phyloP scores from a whole-genome alignment of 75 land plant species.

The Ceratopteris richardii region DNA sequence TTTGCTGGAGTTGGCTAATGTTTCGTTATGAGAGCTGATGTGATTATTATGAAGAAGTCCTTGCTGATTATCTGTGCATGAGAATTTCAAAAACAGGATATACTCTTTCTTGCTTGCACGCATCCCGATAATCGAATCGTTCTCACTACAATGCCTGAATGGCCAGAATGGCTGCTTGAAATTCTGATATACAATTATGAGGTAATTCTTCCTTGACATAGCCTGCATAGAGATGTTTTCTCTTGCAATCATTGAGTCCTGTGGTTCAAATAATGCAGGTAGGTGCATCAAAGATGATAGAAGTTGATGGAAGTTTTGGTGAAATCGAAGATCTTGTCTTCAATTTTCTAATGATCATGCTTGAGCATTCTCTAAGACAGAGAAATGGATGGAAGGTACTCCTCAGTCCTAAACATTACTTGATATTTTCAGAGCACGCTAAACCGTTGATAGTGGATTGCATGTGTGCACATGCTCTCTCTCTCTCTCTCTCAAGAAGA shows the following conservation, averaged over 20 bases:
- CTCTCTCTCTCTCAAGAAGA: no score
- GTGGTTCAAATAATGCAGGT: slow-evolving; percentile 2
- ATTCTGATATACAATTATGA: slow-evolving; percentile 82
- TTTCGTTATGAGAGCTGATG: no score
- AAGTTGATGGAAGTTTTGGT: slow-evolving; percentile 24
- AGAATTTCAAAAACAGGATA: slow-evolving; percentile 98
- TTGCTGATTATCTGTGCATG: no score
- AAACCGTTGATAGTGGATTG: no score
- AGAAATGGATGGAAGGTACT: slow-evolving; percentile 98
- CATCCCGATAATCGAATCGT: slow-evolving; percentile 77
- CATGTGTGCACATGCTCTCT: no score
- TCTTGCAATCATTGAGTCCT: not conserved
- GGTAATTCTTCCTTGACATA: slow-evolving; percentile 24
- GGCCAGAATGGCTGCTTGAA: slow-evolving; percentile 99
- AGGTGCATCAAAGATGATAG: slow-evolving; percentile 27
- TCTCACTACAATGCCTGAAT: slow-evolving; percentile 82
- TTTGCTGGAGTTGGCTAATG: no score
- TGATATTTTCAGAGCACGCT: no score
- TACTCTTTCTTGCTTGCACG: slow-evolving; percentile 94
- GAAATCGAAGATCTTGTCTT: slow-evolving; percentile 89
- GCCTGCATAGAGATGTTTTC: not conserved
- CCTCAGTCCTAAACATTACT: no score
- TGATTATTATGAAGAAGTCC: no score
- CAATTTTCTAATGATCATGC: slow-evolving; percentile 80
- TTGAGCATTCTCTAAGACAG: slow-evolving; percentile 95